A percentile compares a stretch with the other conserved stretches of the same genome.
Conservation (phyloP, 257 asterid genomes). For the Nicotiana attenuata region DNA sequence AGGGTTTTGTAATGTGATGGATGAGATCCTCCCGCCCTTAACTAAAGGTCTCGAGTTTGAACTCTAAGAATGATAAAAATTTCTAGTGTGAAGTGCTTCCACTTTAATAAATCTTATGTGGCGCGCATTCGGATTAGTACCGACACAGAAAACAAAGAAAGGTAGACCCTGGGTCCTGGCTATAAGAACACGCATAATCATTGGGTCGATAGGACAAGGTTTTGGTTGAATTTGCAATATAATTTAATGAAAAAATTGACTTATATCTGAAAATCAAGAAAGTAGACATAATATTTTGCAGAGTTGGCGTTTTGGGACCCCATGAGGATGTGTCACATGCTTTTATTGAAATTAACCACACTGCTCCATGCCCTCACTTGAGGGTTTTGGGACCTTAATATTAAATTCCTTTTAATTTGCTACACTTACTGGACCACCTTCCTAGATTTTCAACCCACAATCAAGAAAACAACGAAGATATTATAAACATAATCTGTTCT, state of each 20-base stretch:
- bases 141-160: too few relatives aligned
- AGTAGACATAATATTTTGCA: background rate
- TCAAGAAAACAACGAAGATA: background rate
- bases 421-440: conserved; percentile 40
- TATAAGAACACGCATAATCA: background rate
- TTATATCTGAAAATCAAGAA: background rate
- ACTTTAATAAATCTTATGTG: too few relatives aligned
- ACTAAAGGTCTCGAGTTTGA: too few relatives aligned
- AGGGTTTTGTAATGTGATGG: too few relatives aligned
- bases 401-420: too few relatives aligned
- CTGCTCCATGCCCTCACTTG: background rate
- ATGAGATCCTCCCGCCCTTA: too few relatives aligned
- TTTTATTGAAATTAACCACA: background rate
- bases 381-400: conserved; percentile 30
- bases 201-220: background rate
- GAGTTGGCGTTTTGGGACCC: conserved; percentile 17
- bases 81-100: too few relatives aligned
- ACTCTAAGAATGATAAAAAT: too few relatives aligned
- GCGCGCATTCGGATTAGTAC: too few relatives aligned
- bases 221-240: background rate
- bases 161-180: background rate
- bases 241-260: background rate
- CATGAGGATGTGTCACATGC: conserved; percentile 32
- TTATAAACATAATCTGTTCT: background rate
- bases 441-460: background rate